Evolutionary conservation across 108 stramenopile genomes (phyloP).

Genomic region (Nitzschia sp.): DNA sequence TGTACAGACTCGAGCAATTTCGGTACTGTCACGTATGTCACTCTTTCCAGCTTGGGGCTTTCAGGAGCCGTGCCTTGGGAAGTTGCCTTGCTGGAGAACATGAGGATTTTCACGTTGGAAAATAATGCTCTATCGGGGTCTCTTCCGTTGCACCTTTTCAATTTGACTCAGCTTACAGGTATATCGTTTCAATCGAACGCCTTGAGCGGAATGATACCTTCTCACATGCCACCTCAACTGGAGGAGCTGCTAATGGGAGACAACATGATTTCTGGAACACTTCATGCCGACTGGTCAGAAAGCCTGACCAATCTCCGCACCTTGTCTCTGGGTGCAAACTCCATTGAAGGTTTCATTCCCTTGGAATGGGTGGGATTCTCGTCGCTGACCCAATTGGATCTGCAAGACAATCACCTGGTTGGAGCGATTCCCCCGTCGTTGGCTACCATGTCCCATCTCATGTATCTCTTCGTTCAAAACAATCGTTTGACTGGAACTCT

Average conservation of each 20-base stretch:
- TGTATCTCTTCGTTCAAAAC: no score
- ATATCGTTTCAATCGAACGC: background rate
- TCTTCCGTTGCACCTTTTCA: constrained; percentile 39
- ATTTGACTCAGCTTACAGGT: constrained; percentile 26
- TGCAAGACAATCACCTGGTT: no score
- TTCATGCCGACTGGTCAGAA: background rate
- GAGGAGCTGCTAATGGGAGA: constrained; percentile 7
- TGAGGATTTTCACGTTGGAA: no score
- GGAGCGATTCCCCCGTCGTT: no score
- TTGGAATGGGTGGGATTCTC: no score
- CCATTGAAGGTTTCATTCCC: no score
- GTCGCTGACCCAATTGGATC: no score
- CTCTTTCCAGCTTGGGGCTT: background rate
- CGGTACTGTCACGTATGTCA: background rate
- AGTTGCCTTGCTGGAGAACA: constrained; percentile 3
- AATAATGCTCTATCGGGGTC: constrained; percentile 24
- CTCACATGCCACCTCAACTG: background rate
- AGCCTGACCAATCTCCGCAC: no score
- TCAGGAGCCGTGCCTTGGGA: constrained; percentile 3
- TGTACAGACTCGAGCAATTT: background rate
- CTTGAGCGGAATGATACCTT: background rate
- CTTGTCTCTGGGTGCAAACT: no score
- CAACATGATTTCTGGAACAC: constrained; percentile 12
- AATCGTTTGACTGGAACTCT: constrained; percentile 9
- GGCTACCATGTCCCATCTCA: no score